Evolutionary conservation across 257 asterid species (phyloP), one percentile per base, ranked within the genome.

Genomic region (Solanum dulcamara): DNA sequence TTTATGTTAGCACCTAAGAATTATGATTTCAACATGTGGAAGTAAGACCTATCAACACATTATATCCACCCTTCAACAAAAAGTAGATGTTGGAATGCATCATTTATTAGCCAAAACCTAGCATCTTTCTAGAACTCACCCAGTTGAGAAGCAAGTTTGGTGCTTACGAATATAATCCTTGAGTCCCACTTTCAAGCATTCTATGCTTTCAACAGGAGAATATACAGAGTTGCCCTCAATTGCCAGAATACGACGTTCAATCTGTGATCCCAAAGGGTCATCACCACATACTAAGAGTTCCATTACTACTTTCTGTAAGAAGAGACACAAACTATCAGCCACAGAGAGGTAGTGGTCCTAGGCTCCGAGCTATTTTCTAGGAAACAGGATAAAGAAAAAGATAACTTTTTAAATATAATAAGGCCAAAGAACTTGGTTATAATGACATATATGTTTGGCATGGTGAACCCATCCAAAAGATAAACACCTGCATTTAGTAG

Each of bases 261-360:
- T 51, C 44, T 84, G 89, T 81, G 91, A 88, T 83, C 91, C 92
- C 81, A 85, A 72, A 50, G 71, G 53, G 42, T 84, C 88, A 85
- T 85, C 88, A 84, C 91, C 84, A 87, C 90, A 90, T 81, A 91
- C 93, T 85, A 93, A 86, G 59, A 93, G 87, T 89, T 96, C 97
- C 88, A 94, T 86, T 64, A 94, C 98, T 81, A 94, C 91, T 87
- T 89, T 93, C 99, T 96, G 95, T 79, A 89, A 80, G 88, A 48
- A 85, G 68, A 68, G 46, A 59, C 40, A 79, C 59, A 85, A 51
- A 84, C 80, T 44, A 86, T 70, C 85, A 87, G 81, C 83, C 59
- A 33, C 86, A 79, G 89, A 89, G 87, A 48, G 75, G 86, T 71
- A 82, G 70, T 40, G 66, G 81, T 68, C 85, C 84, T 81, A 64